These are phyloP conservation scores for Podila horticola DNA, from an alignment of 192 early-diverging fungal genomes.

Conservation along the genomic window DNA sequence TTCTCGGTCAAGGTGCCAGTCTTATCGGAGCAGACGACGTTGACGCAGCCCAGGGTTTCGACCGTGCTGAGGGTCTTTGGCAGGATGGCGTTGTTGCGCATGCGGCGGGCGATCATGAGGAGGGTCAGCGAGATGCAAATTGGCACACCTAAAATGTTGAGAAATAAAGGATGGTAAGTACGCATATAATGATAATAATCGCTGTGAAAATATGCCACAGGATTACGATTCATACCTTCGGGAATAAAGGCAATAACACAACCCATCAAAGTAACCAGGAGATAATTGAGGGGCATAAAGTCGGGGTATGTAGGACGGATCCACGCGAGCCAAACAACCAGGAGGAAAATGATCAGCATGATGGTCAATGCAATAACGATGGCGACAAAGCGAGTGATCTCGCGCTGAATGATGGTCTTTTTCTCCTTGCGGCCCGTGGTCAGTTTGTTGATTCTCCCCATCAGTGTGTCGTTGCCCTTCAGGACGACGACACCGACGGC, in stretches of 20 bases:
- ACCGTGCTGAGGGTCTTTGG: conserved; percentile 85
- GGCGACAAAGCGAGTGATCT: conserved; percentile 73
- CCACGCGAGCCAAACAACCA: conserved; percentile 66
- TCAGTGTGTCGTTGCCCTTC: conserved; percentile 77
- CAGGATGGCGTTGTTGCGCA: conserved; percentile 76
- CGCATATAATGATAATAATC: too few relatives aligned
- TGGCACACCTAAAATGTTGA: conserved; percentile 70
- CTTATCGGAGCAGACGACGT: conserved; percentile 80
- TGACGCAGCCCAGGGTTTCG: conserved; percentile 88
- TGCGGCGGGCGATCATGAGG: conserved; percentile 80
- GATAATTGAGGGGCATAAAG: conserved; percentile 57
- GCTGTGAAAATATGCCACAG: too few relatives aligned
- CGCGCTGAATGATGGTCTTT: conserved; percentile 67
- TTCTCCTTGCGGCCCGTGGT: conserved; percentile 49
- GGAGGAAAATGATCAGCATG: conserved; percentile 57
- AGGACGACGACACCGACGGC: conserved; percentile 81
- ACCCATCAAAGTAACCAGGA: conserved; percentile 64
- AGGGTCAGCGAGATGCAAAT: conserved; percentile 80
- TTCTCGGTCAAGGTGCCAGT: conserved; percentile 90
- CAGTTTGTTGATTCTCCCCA: conserved; percentile 79
- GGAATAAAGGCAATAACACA: conserved; percentile 83
- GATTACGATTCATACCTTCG: conserved; percentile 63
- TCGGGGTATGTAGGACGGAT: conserved; percentile 63
- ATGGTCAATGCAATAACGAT: conserved; percentile 70
- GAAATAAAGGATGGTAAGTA: background rate